Evolutionary conservation across 2,329 filamentous ascomycete species (phyloP), one percentile per base, ranked within the genome.

Genomic region (Parascedosporium putredinis): DNA sequence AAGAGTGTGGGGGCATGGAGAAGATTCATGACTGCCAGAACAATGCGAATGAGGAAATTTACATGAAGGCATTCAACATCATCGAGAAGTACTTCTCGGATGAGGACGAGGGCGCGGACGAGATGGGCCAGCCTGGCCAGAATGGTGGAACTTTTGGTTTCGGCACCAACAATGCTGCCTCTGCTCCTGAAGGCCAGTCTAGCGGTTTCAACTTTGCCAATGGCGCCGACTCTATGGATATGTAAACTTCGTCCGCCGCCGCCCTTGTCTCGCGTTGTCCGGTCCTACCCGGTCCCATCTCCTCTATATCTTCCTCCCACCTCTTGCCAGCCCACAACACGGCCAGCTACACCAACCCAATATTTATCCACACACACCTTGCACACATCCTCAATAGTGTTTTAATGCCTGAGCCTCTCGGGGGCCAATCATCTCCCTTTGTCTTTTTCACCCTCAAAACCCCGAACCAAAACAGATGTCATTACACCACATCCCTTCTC

Each of bases 51-150:
- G 93, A 98, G 73, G 93, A 98, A 72, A 98, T 98, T 60, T 98
- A 98, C 78, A 97, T 98, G 91, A 98, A 98, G 82, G 93, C 93
- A 0, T 98, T 97, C 79, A 97, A 95, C 79, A 98, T 98, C 70
- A 98, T 98, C 58, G 93, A 98, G 78, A 96, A 96, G 76, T 98
- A 98, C 79, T 98, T 98, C 75, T 96, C 90, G 0, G 93, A 98
- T 62, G 93, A 98, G 58, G 93, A 97, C 50, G 93, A 95, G 64
- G 89, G 90, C 60, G 89, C 89, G 58, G 87, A 89, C 54, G 88
- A 94, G 61, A 49, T 42, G 23, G 73, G 72, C 40, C 79, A 88
- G 67, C 84, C 86, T 53, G 84, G 88, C 63, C 66, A 73, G 23
- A 80, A 84, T 60, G 81, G 79, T 43, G 84, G 84, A 52, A 82